These are phyloP conservation scores for Daldinia eschscholtzii DNA, from an alignment of 2,329 filamentous ascomycete genomes.

Conservation along the genomic window DNA sequence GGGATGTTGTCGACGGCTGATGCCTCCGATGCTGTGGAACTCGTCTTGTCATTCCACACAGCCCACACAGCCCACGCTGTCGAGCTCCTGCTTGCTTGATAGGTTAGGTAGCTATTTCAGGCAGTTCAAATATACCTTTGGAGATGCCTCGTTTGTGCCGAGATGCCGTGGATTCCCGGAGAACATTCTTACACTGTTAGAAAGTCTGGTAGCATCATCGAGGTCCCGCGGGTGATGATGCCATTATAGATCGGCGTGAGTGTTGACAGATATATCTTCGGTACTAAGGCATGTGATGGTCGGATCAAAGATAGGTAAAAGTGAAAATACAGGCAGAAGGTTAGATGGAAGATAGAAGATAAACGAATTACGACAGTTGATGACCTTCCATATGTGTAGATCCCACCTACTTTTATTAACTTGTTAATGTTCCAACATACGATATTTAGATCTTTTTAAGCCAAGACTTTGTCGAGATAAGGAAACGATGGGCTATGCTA, in stretches of 20 bases:
- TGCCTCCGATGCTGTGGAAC: slow-evolving; percentile 37
- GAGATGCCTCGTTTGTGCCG: slow-evolving; percentile 31
- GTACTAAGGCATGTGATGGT: slow-evolving; percentile 27
- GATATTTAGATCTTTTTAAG: slow-evolving; percentile 14
- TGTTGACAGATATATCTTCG: slow-evolving; percentile 2
- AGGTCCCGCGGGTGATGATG: slow-evolving; percentile 18
- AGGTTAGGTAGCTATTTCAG: slow-evolving; percentile 30
- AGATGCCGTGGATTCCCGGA: slow-evolving; percentile 36
- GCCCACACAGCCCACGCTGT: slow-evolving; percentile 19
- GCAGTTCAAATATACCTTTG: slow-evolving; percentile 12
- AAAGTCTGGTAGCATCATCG: slow-evolving; percentile 12
- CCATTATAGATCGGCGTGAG: slow-evolving; percentile 21
- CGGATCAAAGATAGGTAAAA: not conserved
- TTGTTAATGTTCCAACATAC: slow-evolving; percentile 26
- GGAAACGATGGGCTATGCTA: slow-evolving; percentile 17
- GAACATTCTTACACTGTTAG: slow-evolving; percentile 5
- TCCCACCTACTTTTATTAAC: slow-evolving; percentile 35
- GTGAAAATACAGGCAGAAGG: not conserved
- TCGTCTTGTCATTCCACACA: slow-evolving; percentile 30
- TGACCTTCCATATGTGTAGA: slow-evolving; percentile 21
- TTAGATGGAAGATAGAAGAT: not conserved
- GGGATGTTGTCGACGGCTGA: slow-evolving; percentile 40
- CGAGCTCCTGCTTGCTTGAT: slow-evolving; percentile 27
- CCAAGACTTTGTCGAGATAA: slow-evolving; percentile 20
- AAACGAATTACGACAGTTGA: slow-evolving; percentile 12